Conservation (phyloP, 176 grass and related monocot species). For the Olyra latifolia region DNA sequence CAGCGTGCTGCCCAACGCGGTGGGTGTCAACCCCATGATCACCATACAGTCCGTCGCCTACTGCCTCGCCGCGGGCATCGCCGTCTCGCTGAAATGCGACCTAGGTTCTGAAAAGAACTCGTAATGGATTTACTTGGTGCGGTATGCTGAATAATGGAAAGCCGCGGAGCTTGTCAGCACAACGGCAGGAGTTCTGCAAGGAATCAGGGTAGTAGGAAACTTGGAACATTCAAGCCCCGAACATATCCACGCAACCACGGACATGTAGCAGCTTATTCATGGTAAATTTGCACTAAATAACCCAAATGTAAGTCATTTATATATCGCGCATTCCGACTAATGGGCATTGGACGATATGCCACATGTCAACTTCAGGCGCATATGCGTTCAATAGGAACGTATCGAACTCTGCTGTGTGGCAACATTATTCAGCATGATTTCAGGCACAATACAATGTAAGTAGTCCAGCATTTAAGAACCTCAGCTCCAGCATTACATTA, state of each 20-base stretch:
- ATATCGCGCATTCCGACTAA: too few species aligned
- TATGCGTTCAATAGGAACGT: not conserved
- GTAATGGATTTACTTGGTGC: not conserved
- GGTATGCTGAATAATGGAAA: not conserved
- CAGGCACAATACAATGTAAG: not conserved
- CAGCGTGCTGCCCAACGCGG: constrained; percentile 65
- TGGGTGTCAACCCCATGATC: constrained; percentile 93
- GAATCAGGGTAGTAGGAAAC: not conserved
- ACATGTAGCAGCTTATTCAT: not conserved
- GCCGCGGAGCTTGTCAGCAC: not conserved
- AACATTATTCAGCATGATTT: not conserved
- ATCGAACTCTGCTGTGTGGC: not conserved
- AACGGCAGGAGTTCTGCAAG: not conserved
- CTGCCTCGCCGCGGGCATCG: constrained; percentile 71
- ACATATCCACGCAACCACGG: not conserved
- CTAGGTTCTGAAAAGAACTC: not conserved
- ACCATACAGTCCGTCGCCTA: constrained; percentile 85
- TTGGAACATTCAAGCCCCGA: not conserved
- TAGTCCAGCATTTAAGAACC: not conserved
- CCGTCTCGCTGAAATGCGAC: constrained; percentile 33
- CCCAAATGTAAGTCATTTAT: too few species aligned
- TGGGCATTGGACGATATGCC: not conserved
- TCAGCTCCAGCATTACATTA: not conserved
- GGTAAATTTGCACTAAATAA: too few species aligned
- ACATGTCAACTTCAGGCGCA: not conserved